Conservation (phyloP, 2,329 filamentous ascomycete genomes). For the Pezicula rhizophila region DNA sequence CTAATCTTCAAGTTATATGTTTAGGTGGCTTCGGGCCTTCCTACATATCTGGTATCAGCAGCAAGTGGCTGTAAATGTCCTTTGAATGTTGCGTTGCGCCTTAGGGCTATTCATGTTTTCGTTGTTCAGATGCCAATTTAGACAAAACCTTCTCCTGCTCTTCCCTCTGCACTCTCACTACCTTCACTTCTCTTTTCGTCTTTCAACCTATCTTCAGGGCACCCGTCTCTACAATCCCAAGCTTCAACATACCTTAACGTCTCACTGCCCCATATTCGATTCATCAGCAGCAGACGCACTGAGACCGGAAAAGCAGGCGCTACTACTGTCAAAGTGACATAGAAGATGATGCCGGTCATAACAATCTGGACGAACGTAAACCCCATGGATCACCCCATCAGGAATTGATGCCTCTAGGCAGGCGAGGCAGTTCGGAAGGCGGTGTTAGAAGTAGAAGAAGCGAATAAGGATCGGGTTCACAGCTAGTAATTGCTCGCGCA, state of each 20-base stretch:
- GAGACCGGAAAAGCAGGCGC: conserved; percentile 58
- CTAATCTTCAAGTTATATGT: too few relatives aligned
- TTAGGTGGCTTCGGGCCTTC: too few relatives aligned
- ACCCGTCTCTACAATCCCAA: conserved; percentile 46
- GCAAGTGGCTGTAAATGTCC: background rate
- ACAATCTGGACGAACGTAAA: conserved; percentile 54
- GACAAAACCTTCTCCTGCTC: background rate
- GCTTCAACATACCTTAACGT: conserved; percentile 42
- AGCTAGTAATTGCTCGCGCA: conserved; percentile 59
- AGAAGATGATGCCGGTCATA: conserved; percentile 54
- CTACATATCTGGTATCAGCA: too few relatives aligned
- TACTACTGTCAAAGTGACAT: conserved; percentile 55
- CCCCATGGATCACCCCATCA: conserved; percentile 50
- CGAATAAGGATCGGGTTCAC: conserved; percentile 57
- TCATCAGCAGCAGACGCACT: conserved; percentile 54
- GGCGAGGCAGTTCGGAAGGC: conserved; percentile 39
- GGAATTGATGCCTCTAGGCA: conserved; percentile 36
- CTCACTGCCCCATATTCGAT: conserved; percentile 51
- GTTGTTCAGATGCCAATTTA: background rate
- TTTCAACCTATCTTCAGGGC: conserved; percentile 40
- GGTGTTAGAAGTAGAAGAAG: conserved; percentile 52
- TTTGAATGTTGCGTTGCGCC: too few relatives aligned
- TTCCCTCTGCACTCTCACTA: background rate
- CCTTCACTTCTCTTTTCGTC: conserved; percentile 5
- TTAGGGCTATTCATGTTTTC: background rate